These are phyloP conservation scores for Microbotryum scabiosae DNA, from an alignment of 1,284 basidiomycete genomes.

Conservation along the genomic window DNA sequence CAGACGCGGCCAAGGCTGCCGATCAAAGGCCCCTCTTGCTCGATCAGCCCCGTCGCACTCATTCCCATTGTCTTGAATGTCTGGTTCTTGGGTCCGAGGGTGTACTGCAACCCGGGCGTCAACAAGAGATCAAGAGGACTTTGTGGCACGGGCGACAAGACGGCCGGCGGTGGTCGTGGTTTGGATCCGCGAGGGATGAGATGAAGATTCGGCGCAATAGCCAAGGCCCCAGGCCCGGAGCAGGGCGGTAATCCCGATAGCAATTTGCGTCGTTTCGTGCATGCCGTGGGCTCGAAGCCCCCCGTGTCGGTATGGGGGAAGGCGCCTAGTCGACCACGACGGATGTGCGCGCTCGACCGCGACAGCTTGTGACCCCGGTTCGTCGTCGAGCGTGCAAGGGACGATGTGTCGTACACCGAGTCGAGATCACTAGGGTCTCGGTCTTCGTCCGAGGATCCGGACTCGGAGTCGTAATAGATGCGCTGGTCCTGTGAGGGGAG, in stretches of 20 bases:
- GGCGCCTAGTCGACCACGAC: conserved; percentile 31
- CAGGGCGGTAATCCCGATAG: neutral
- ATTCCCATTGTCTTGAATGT: conserved; percentile 25
- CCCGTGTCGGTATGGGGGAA: conserved; percentile 24
- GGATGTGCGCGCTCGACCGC: conserved; percentile 16
- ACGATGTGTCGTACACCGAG: neutral
- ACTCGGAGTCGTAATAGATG: conserved; percentile 22
- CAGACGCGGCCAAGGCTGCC: conserved; percentile 25
- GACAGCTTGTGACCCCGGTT: conserved; percentile 35
- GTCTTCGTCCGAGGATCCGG: neutral
- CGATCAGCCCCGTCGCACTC: conserved; percentile 32
- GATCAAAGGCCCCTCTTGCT: conserved; percentile 30
- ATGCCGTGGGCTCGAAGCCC: conserved; percentile 3
- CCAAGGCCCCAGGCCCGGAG: conserved; percentile 7
- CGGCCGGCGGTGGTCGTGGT: conserved; percentile 5
- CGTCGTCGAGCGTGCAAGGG: conserved; percentile 6
- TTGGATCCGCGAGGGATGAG: conserved; percentile 12
- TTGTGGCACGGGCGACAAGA: conserved; percentile 30
- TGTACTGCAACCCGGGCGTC: conserved; percentile 21
- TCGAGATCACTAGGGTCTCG: neutral
- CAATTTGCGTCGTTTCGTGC: conserved; percentile 23
- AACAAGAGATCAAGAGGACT: conserved; percentile 33
- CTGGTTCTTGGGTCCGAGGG: conserved; percentile 28
- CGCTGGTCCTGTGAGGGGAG: conserved; percentile 22
- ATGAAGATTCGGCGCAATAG: conserved; percentile 25